Evolutionary conservation across 306 rosid species (phyloP).

Genomic region (Ammopiptanthus mongolicus): DNA sequence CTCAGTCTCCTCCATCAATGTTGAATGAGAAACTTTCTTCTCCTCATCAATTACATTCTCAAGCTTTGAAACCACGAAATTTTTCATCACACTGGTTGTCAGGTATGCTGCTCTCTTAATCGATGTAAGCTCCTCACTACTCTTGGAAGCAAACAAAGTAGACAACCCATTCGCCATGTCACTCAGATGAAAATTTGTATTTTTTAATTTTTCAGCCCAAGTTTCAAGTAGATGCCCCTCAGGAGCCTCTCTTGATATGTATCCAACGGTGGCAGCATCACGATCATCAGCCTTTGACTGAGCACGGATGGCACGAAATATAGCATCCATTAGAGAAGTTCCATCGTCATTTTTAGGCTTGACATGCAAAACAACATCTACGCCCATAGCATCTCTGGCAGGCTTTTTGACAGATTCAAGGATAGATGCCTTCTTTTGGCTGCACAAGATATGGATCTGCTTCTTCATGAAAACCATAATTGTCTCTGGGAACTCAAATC

Average conservation of each 20-base stretch:
- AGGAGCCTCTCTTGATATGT: slow-evolving; percentile 76
- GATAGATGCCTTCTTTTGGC: slow-evolving; percentile 83
- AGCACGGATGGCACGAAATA: slow-evolving; percentile 54
- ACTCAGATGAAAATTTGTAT: slow-evolving; percentile 38
- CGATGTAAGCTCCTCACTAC: slow-evolving; percentile 61
- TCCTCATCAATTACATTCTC: slow-evolving; percentile 93
- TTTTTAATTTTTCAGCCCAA: slow-evolving; percentile 73
- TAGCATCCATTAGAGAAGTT: slow-evolving; percentile 57
- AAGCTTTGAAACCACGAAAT: slow-evolving; percentile 75
- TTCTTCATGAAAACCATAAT: slow-evolving; percentile 79
- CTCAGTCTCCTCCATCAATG: slow-evolving; percentile 92
- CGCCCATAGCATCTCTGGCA: slow-evolving; percentile 69
- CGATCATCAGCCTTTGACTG: slow-evolving; percentile 55
- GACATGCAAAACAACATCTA: slow-evolving; percentile 72
- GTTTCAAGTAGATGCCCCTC: slow-evolving; percentile 77
- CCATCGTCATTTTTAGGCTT: slow-evolving; percentile 85
- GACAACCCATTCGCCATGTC: slow-evolving; percentile 84
- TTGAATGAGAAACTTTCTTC: slow-evolving; percentile 74
- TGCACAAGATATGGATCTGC: slow-evolving; percentile 79
- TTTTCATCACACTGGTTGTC: slow-evolving; percentile 72
- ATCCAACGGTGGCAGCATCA: slow-evolving; percentile 58
- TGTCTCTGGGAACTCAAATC: slow-evolving; percentile 92
- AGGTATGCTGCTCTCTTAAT: slow-evolving; percentile 80
- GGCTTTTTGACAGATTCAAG: slow-evolving; percentile 62
- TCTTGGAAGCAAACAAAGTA: slow-evolving; percentile 60